Evolutionary conservation across 495 filamentous ascomycete species (phyloP).

Genomic region (Amorphotheca resinae): DNA sequence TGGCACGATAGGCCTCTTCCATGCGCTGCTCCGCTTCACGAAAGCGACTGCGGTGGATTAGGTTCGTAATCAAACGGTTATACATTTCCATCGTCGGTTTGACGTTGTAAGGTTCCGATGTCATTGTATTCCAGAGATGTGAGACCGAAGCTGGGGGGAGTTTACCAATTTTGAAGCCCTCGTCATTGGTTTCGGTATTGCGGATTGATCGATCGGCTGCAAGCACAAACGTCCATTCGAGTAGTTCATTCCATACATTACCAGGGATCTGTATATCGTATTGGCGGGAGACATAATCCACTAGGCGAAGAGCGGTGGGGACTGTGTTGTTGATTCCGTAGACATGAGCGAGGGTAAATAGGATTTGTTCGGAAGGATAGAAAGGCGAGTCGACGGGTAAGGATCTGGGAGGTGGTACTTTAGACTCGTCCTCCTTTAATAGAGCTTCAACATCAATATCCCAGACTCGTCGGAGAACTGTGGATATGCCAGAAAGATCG

Average conservation of each 20-base stretch:
- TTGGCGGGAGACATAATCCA: slow-evolving; percentile 43
- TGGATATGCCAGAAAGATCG: slow-evolving; percentile 31
- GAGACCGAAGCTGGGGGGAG: slow-evolving; percentile 31
- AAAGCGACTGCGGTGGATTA: slow-evolving; percentile 17
- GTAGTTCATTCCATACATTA: slow-evolving; percentile 42
- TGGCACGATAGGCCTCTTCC: slow-evolving; percentile 11
- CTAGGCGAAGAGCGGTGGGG: slow-evolving; percentile 34
- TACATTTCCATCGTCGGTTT: slow-evolving; percentile 41
- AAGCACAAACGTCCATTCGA: slow-evolving; percentile 47
- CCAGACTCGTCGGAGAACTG: slow-evolving; percentile 43
- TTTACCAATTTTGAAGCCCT: slow-evolving; percentile 13
- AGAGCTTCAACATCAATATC: slow-evolving; percentile 36
- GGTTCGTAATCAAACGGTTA: slow-evolving; percentile 35
- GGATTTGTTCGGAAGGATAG: slow-evolving; percentile 38
- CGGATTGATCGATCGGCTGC: slow-evolving; percentile 20
- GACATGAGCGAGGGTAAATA: slow-evolving; percentile 44
- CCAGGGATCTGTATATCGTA: slow-evolving; percentile 39
- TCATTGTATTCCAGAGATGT: slow-evolving; percentile 43
- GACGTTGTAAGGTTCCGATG: slow-evolving; percentile 41
- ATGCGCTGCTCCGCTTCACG: slow-evolving; percentile 21
- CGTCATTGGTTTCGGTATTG: background rate
- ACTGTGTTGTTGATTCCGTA: slow-evolving; percentile 47
- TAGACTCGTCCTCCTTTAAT: slow-evolving; percentile 12
- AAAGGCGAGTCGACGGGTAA: slow-evolving; percentile 37
- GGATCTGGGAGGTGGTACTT: slow-evolving; percentile 20